A percentile compares a stretch with the other conserved stretches of the same genome.
Conservation (phyloP, 129 eudicot genomes). For the Dittrichia graveolens region DNA sequence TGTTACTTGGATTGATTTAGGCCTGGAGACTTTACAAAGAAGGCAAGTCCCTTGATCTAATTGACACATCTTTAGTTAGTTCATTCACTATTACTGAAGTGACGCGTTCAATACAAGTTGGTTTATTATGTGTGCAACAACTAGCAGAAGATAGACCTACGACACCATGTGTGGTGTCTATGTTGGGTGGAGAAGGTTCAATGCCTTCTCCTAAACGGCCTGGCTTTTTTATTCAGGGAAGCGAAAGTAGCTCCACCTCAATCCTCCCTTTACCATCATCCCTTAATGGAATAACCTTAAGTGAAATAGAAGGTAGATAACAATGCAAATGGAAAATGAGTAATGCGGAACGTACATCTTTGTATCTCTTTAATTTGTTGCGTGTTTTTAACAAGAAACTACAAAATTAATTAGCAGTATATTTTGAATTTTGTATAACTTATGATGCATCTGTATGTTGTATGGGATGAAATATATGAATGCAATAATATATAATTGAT, state of each 20-base stretch:
- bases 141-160: conserved; percentile 48
- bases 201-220: conserved; percentile 40
- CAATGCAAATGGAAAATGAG: not conserved
- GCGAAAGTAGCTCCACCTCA: not conserved
- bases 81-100: conserved; percentile 19
- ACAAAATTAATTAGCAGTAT: too few species aligned
- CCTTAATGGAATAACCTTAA: not conserved
- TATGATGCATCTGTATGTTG: too few species aligned
- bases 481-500: too few species aligned
- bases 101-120: conserved; percentile 36
- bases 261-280: conserved; percentile 9
- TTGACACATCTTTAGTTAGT: conserved; percentile 11
- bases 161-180: conserved; percentile 34
- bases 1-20: conserved; percentile 14
- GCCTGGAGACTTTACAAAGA: conserved; percentile 48
- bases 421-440: too few species aligned
- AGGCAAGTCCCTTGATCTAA: conserved; percentile 39
- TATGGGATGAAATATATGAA: too few species aligned
- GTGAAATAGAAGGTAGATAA: conserved; percentile 25
- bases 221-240: conserved; percentile 31
- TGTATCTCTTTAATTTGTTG: too few species aligned
- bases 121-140: conserved; percentile 48
- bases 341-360: not conserved
- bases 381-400: too few species aligned
- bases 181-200: conserved; percentile 42